A percentile compares a stretch with the other conserved stretches of the same genome.
These are phyloP conservation scores for Pelagomonas calceolata DNA, from an alignment of 108 stramenopile genomes.

Conservation along the genomic window DNA sequence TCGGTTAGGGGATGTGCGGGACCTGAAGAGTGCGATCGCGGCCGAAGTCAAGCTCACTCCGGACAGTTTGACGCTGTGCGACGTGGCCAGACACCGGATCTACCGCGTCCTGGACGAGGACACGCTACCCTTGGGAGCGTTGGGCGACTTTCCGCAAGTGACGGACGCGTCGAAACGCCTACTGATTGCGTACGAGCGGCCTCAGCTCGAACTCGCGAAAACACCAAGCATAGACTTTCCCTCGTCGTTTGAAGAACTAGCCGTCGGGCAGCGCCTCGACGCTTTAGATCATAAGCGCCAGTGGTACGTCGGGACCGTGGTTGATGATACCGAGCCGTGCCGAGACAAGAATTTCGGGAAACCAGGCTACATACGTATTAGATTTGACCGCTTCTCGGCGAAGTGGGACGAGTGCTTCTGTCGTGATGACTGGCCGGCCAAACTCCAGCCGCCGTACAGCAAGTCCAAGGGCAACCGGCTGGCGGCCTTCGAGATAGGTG, in stretches of 20 bases:
- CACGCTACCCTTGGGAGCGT: no score
- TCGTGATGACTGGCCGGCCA: slow-evolving; percentile 52
- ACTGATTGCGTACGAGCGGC: no score
- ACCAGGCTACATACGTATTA: slow-evolving; percentile 39
- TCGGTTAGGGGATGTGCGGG: slow-evolving; percentile 20
- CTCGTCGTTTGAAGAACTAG: slow-evolving; percentile 38
- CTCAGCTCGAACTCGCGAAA: no score
- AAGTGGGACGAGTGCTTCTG: slow-evolving; percentile 83
- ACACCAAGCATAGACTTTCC: no score
- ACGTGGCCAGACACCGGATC: no score
- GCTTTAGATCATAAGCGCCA: slow-evolving; percentile 70
- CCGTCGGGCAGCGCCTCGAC: slow-evolving; percentile 76
- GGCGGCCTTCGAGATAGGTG: background rate
- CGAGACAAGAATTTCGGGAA: slow-evolving; percentile 24
- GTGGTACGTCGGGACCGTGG: slow-evolving; percentile 79
- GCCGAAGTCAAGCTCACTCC: no score
- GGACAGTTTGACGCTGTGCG: no score
- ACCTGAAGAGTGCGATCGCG: background rate
- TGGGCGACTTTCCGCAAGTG: no score
- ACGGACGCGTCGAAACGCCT: no score
- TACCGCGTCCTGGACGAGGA: no score
- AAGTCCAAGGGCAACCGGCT: background rate
- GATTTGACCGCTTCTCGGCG: slow-evolving; percentile 80
- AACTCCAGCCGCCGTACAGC: slow-evolving; percentile 22
- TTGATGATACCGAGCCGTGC: slow-evolving; percentile 50